Evolutionary conservation across 768 basidiomycete genomes (phyloP).

Genomic region (Albatrellus ellisii): DNA sequence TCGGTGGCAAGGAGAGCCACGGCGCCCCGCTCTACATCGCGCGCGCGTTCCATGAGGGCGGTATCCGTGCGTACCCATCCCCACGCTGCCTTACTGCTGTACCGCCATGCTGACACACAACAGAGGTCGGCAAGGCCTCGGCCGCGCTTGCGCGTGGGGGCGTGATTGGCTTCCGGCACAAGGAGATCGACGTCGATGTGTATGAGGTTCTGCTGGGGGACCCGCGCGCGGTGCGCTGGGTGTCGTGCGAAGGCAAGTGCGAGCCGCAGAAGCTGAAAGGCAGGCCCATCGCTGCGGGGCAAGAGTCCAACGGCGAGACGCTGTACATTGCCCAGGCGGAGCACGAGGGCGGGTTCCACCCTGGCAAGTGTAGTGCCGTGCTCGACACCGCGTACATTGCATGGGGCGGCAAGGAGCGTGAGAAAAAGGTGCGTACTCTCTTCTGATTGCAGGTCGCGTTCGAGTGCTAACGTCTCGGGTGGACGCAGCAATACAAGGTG

Average conservation of each 20-base stretch:
- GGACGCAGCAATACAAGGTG: constrained; percentile 28
- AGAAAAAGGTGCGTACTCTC: constrained; percentile 29
- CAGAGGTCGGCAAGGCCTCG: constrained; percentile 60
- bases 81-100: constrained; percentile 2
- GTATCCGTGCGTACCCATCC: constrained; percentile 30
- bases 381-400: constrained; percentile 41
- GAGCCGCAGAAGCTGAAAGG: constrained; percentile 28
- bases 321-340: constrained; percentile 50
- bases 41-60: constrained; percentile 44
- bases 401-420: constrained; percentile 36
- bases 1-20: constrained; percentile 37
- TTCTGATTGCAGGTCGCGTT: neutral
- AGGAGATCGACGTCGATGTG: constrained; percentile 45
- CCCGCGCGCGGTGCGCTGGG: constrained; percentile 43
- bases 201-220: constrained; percentile 68
- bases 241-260: constrained; percentile 31
- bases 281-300: constrained; percentile 54
- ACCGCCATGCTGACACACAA: neutral
- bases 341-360: constrained; percentile 36
- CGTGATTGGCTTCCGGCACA: constrained; percentile 45
- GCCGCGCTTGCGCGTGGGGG: constrained; percentile 44
- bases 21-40: constrained; percentile 41
- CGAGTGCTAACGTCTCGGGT: neutral
- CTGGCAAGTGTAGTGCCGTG: constrained; percentile 50
- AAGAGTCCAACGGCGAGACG: constrained; percentile 43